phyloP scores from a whole-genome alignment of 495 filamentous ascomycete genomes.

The Pseudevernia furfuracea region DNA sequence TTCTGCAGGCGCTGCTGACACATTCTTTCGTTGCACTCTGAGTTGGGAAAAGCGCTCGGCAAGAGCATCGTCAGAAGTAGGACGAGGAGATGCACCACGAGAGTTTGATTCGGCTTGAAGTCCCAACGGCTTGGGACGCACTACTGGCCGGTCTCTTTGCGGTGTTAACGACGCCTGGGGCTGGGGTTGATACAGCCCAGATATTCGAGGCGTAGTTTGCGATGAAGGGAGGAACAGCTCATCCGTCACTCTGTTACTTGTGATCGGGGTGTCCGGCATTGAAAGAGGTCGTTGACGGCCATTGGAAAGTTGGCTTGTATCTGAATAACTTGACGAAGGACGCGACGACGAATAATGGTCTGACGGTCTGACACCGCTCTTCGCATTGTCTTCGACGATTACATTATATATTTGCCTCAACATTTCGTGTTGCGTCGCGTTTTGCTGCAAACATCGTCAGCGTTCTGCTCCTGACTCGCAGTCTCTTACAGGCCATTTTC shows the following conservation, averaged over 20 bases:
- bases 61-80: conserved; percentile 36
- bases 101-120: conserved; percentile 45
- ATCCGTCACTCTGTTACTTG: conserved; percentile 9
- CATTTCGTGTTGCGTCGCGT: conserved; percentile 34
- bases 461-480: neutral
- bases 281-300: conserved; percentile 24
- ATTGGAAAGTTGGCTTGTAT: neutral
- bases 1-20: conserved; percentile 5
- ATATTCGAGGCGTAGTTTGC: neutral
- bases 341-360: neutral
- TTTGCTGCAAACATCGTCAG: conserved; percentile 22
- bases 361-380: conserved; percentile 38
- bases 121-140: conserved; percentile 56
- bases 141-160: conserved; percentile 38
- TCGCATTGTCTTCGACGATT: conserved; percentile 60
- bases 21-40: conserved; percentile 29
- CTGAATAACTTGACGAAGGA: conserved; percentile 9
- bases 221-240: conserved; percentile 17
- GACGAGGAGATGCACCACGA: conserved; percentile 2
- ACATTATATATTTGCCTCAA: conserved; percentile 56
- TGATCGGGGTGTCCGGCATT: conserved; percentile 25
- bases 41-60: conserved; percentile 53
- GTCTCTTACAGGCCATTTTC: neutral
- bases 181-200: neutral
- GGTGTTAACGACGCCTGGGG: conserved; percentile 5